phyloP scores from a whole-genome alignment of 768 basidiomycete species.

The Leccinum boreale region DNA sequence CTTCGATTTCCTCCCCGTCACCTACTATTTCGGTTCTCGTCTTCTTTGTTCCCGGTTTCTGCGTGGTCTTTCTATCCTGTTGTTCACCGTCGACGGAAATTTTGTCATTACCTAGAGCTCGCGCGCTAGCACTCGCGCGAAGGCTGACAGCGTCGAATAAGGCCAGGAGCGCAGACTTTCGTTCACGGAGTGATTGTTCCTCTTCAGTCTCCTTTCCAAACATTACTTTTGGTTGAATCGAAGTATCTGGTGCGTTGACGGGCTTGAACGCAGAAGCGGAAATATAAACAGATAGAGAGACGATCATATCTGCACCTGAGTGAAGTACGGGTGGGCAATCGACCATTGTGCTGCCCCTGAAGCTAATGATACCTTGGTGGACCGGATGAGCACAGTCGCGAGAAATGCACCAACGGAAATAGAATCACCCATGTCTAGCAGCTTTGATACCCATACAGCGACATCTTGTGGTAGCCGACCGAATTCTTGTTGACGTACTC shows the following conservation, averaged over 20 bases:
- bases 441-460: constrained; percentile 68
- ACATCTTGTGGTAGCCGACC: constrained; percentile 70
- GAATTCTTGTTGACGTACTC: constrained; percentile 53
- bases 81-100: constrained; percentile 30
- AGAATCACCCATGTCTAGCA: constrained; percentile 63
- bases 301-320: constrained; percentile 73
- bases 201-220: constrained; percentile 75
- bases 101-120: constrained; percentile 27
- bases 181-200: constrained; percentile 74
- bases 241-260: constrained; percentile 32
- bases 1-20: constrained; percentile 79
- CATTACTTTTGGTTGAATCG: constrained; percentile 33
- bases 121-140: constrained; percentile 54
- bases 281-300: constrained; percentile 73
- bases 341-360: constrained; percentile 66
- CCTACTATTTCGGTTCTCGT: constrained; percentile 66
- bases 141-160: constrained; percentile 75
- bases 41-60: constrained; percentile 38
- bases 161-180: constrained; percentile 69
- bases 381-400: constrained; percentile 1
- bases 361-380: constrained; percentile 56
- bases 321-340: constrained; percentile 72
- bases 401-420: not conserved
- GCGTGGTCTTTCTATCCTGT: constrained; percentile 40
- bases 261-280: constrained; percentile 64